Conservation (phyloP, 768 basidiomycete genomes). For the Suillus paluster region DNA sequence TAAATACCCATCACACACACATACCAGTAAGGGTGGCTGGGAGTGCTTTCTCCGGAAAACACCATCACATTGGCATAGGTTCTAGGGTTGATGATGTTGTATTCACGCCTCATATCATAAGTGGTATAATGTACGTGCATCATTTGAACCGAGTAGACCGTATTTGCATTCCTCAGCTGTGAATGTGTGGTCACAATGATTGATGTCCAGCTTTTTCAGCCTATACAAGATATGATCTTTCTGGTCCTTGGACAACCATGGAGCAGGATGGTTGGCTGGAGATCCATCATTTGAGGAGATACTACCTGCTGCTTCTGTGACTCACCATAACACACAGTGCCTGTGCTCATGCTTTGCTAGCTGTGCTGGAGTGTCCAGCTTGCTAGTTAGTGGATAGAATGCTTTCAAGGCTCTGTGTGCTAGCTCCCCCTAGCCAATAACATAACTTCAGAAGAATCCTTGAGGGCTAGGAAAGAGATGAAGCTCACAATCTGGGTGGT, state of each 20-base stretch:
- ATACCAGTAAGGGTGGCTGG: no score
- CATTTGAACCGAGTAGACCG: background rate
- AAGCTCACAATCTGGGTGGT: slow-evolving; percentile 38
- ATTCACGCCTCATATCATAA: background rate
- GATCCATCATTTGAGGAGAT: no score
- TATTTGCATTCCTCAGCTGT: background rate
- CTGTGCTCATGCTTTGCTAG: no score
- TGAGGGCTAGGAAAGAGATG: no score
- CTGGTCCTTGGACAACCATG: background rate
- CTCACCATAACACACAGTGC: no score
- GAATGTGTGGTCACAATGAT: background rate
- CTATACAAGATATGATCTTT: background rate
- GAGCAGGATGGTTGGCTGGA: no score
- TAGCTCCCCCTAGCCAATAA: background rate
- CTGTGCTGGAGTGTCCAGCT: no score
- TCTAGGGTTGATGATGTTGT: background rate
- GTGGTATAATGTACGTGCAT: no score
- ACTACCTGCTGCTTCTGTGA: no score
- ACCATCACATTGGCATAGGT: background rate
- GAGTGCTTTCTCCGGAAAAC: background rate
- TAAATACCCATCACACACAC: no score
- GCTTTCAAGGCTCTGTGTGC: background rate
- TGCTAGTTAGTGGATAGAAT: background rate
- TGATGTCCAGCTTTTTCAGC: background rate
- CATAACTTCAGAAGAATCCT: no score